Evolutionary conservation across 257 asterid species (phyloP), one percentile per base, ranked within the genome.

Genomic region (Plantago elongata): DNA sequence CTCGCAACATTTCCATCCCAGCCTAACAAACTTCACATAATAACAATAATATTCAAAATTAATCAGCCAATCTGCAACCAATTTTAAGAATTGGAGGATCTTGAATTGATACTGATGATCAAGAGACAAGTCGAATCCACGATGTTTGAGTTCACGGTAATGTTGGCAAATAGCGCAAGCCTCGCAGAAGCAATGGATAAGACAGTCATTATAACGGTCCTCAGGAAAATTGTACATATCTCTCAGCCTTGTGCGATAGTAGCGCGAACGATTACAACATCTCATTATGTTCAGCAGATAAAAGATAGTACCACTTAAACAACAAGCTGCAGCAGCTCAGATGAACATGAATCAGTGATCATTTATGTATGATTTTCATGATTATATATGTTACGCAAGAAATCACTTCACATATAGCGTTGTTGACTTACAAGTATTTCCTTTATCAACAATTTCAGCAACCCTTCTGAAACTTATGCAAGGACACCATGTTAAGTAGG

Each of bases 381-480:
- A 22, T 22, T 22, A 22, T 22, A 22, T 22, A 22, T 22, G 27
- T 22, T 22, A 22, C 27, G 27, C 27, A 22, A 22, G 1, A 1
- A 1, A 22, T 2, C 2, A 22, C 27, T 22, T 22, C 27, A 22
- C 27, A 22, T 22, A 22, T 22, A 22, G 1, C 27, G 27, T 22
- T 22, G 27, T 48, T 9, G 12, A 66, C 86, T 81, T 65, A 81
- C 86, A 75, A 15, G 64, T 81, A 22, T 83, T 75, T 34, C 86
- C 86, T 57, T 70, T 72, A 60, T 81, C 86, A 3, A 81, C 69
- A 58, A 77, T 77, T 65, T 81, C 83, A 8, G 86, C 60, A 0
- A 81, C 63, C 44, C 62, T 68, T 45, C 86, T 83, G 51, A 81
- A 81, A 49, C 83, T 81, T 57, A 81, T 67, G 68, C 86, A 81